Evolutionary conservation across 345 rosid genomes (phyloP).

Genomic region (Camelina neglecta): DNA sequence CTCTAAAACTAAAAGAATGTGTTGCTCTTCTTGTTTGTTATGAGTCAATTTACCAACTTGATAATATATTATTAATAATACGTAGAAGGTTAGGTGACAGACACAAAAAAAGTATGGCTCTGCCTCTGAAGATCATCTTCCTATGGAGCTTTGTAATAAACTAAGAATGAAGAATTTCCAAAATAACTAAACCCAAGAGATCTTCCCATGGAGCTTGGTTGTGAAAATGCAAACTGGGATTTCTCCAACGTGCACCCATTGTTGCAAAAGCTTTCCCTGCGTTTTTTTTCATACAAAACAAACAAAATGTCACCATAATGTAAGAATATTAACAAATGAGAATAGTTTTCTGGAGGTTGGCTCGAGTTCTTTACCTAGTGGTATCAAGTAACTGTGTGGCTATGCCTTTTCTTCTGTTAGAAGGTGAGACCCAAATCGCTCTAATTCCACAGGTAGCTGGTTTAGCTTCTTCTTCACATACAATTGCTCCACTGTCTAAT

Average conservation of each 20-base stretch:
- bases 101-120: neutral
- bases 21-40: too few relatives aligned
- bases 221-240: conserved; percentile 77
- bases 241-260: conserved; percentile 49
- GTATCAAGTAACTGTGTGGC: conserved; percentile 78
- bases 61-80: neutral
- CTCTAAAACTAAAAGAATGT: too few relatives aligned
- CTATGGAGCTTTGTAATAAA: conserved; percentile 48
- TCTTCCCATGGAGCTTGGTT: conserved; percentile 72
- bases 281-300: conserved; percentile 5
- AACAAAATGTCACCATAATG: neutral
- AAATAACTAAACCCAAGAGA: conserved; percentile 65
- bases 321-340: neutral
- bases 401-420: conserved; percentile 75
- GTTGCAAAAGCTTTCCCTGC: conserved; percentile 69
- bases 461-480: conserved; percentile 62
- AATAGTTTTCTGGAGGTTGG: neutral
- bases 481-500: conserved; percentile 50
- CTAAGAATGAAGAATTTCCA: conserved; percentile 55
- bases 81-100: neutral
- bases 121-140: neutral
- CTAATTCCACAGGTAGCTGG: conserved; percentile 75
- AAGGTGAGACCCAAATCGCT: conserved; percentile 90
- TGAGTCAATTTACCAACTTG: neutral
- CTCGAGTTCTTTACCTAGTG: conserved; percentile 54